Evolutionary conservation across 805 yeast genomes (phyloP), one percentile per base, ranked within the genome.

Genomic region (Candida loeiensis): DNA sequence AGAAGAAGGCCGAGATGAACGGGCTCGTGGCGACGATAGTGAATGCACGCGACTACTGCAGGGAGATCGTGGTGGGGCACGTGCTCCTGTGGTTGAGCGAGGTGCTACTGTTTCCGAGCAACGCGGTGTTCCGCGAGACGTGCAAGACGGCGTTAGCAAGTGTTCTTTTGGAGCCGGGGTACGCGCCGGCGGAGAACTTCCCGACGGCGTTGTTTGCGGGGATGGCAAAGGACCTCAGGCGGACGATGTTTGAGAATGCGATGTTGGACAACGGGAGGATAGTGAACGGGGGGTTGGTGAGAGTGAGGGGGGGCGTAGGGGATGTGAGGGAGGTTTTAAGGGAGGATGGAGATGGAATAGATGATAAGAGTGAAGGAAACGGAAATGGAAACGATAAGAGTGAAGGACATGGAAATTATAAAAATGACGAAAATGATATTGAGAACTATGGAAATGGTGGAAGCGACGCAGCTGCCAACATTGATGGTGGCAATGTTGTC

Each of bases 11-110:
- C 4, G 53, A 54, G 6, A 58, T 69, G 4, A 69, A 66, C 37
- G 82, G 82, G 0, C 64, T 82, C 37, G 75, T 79, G 8, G 79
- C 83, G 0, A 68, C 82, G 1, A 66, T 83, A 14, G 59, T 69
- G 13, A 65, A 77, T 3, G 68, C 74, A 33, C 54, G 76, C 25
- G 85, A 80, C 45, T 72, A 64, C 41, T 47, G 64, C 25, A 72
- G 78, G 44, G 79, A 79, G 43, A 66, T 65, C 30, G 54, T 79
- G 0, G 67, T 74, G 16, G 60, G 61, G 22, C 51, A 62, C 13
- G 61, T 79, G 26, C 52, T 81, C n/a, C 51, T 55, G 14, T 82
- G 86, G 86, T 46, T 82, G 16, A 45, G 53, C 3, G 66, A 66
- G 15, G 59, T 79, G n/a, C 27, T 49, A 1, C 46, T 45, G 18